Percentiles rank a stretch among this genome's conserved stretches.
Evolutionary conservation across 805 yeast species (phyloP).

Genomic region (Jamesozyma gamospora): DNA sequence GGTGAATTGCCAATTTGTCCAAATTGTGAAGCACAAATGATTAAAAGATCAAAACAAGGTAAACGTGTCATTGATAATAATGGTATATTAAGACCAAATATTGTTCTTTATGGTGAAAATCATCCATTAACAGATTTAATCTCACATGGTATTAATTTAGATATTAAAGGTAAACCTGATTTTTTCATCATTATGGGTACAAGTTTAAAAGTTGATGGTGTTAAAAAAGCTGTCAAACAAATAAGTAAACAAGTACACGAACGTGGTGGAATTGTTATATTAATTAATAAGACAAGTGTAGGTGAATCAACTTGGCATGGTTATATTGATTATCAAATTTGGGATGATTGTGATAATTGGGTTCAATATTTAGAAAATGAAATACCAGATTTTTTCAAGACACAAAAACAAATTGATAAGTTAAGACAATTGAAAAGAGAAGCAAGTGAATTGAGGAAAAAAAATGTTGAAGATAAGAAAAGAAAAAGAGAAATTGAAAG

Average conservation of each 20-base stretch:
- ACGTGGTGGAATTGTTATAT: conserved; percentile 68
- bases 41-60: conserved; percentile 53
- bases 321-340: conserved; percentile 68
- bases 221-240: conserved; percentile 61
- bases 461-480: conserved; percentile 6
- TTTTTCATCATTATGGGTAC: conserved; percentile 85
- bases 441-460: conserved; percentile 24
- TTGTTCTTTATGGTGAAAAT: conserved; percentile 87
- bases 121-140: conserved; percentile 82
- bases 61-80: conserved; percentile 61
- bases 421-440: conserved; percentile 23
- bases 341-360: conserved; percentile 77
- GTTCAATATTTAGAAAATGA: conserved; percentile 43
- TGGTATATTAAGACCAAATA: conserved; percentile 79
- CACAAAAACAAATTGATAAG: conserved; percentile 34
- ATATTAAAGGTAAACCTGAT: conserved; percentile 62
- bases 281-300: conserved; percentile 61
- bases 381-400: conserved; percentile 53
- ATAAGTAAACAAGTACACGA: conserved; percentile 63
- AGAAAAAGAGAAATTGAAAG: conserved; percentile 2
- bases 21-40: conserved; percentile 47
- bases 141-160: conserved; percentile 58
- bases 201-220: conserved; percentile 83
- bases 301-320: conserved; percentile 58
- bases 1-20: conserved; percentile 77